Conservation (phyloP, 495 filamentous ascomycete genomes). For the Neurospora sp. region DNA sequence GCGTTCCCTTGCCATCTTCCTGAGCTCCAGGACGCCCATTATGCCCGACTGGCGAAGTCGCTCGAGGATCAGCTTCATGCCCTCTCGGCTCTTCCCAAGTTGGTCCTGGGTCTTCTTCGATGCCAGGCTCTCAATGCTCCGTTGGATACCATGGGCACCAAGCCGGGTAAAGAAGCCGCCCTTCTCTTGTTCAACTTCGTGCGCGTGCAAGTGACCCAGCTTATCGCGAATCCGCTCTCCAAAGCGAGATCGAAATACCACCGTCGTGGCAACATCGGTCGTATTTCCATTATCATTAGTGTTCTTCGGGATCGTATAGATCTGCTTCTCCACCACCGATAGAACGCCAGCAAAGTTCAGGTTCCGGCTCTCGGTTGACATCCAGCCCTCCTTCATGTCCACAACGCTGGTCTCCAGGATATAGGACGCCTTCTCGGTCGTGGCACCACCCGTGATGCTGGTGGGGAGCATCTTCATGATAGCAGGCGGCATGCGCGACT, state of each 20-base stretch:
- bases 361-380: conserved; percentile 74
- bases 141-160: conserved; percentile 72
- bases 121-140: conserved; percentile 83
- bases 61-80: conserved; percentile 91
- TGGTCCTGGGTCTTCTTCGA: conserved; percentile 74
- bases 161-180: conserved; percentile 41
- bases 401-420: conserved; percentile 88
- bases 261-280: conserved; percentile 74
- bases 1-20: conserved; percentile 40
- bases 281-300: conserved; percentile 31
- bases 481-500: conserved; percentile 75
- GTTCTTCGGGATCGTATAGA: conserved; percentile 47
- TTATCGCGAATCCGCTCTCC: conserved; percentile 58
- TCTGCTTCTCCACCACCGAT: conserved; percentile 82
- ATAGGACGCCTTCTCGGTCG: conserved; percentile 67
- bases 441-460: conserved; percentile 55
- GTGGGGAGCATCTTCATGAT: conserved; percentile 74
- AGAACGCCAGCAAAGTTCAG: conserved; percentile 88
- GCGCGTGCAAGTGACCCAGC: conserved; percentile 18
- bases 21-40: conserved; percentile 77
- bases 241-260: conserved; percentile 75
- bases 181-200: conserved; percentile 14
- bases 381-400: conserved; percentile 81
- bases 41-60: conserved; percentile 68
- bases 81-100: conserved; percentile 78